A percentile compares a stretch with the other conserved stretches of the same genome.
Conservation (phyloP, 2,329 filamentous ascomycete genomes). For the Cordyceps cicadae region DNA sequence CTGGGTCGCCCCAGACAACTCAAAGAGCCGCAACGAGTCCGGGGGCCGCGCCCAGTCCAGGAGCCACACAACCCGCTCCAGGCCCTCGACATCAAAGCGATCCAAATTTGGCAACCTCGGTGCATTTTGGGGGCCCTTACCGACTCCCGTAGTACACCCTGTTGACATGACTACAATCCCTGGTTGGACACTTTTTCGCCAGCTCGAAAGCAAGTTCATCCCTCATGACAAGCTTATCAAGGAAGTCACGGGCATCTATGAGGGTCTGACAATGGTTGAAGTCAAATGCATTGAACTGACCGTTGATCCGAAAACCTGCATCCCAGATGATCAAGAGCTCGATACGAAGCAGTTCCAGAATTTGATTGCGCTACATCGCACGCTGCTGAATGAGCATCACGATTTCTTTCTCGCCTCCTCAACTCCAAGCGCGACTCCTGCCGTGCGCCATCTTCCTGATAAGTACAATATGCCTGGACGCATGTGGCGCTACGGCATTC, state of each 20-base stretch:
- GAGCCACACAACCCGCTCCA: not conserved
- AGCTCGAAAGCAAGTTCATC: constrained; percentile 60
- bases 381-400: constrained; percentile 72
- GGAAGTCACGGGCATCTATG: constrained; percentile 79
- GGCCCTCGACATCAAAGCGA: not conserved
- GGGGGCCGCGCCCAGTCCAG: constrained; percentile 9
- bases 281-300: constrained; percentile 80
- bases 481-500: constrained; percentile 93
- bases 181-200: constrained; percentile 17
- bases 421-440: constrained; percentile 66
- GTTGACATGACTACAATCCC: not conserved
- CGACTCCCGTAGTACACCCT: not conserved
- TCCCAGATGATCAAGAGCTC: constrained; percentile 34
- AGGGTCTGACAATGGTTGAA: constrained; percentile 78
- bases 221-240: constrained; percentile 70
- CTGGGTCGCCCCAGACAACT: constrained; percentile 21
- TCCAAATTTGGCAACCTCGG: not conserved
- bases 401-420: constrained; percentile 83
- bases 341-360: constrained; percentile 69
- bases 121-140: not conserved
- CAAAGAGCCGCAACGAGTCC: constrained; percentile 9
- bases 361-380: constrained; percentile 72
- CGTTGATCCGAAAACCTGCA: constrained; percentile 45
- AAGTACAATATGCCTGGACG: constrained; percentile 88
- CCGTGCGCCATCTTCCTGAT: constrained; percentile 58